Conservation (phyloP, 441 rosid species). For the Croton setiger region DNA sequence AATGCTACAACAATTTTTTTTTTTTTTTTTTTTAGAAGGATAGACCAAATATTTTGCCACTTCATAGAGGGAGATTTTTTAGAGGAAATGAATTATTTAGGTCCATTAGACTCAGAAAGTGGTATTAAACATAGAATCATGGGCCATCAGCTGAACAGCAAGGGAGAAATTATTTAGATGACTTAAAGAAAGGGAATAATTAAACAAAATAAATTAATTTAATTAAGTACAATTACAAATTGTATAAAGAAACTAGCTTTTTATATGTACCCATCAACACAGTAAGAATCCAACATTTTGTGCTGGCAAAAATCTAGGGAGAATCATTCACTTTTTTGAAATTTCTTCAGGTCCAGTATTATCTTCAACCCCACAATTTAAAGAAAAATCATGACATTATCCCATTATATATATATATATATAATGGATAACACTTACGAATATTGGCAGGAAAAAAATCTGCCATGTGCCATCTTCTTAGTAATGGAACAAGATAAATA, state of each 20-base stretch:
- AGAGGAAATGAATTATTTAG: not conserved
- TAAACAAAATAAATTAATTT: not conserved
- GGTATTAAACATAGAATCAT: not conserved
- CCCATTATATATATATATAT: not conserved
- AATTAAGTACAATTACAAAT: not conserved
- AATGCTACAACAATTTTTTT: no score
- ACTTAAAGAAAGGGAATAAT: not conserved
- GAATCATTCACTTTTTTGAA: not conserved
- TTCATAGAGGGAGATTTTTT: not conserved
- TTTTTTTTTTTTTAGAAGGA: no score
- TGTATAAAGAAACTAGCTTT: not conserved
- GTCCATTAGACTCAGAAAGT: not conserved
- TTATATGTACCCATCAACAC: not conserved
- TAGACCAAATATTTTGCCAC: not conserved
- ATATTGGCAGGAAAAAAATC: not conserved
- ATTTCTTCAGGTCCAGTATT: not conserved
- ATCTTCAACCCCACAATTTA: not conserved
- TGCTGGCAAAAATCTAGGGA: not conserved
- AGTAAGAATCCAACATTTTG: not conserved
- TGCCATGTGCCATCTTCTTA: not conserved
- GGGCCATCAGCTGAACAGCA: not conserved
- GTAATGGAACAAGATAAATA: not conserved
- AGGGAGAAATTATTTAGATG: not conserved
- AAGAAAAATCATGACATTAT: no score
- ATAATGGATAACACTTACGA: no score